phyloP scores from a whole-genome alignment of 805 yeast genomes.

The Hanseniaspora vineae region DNA sequence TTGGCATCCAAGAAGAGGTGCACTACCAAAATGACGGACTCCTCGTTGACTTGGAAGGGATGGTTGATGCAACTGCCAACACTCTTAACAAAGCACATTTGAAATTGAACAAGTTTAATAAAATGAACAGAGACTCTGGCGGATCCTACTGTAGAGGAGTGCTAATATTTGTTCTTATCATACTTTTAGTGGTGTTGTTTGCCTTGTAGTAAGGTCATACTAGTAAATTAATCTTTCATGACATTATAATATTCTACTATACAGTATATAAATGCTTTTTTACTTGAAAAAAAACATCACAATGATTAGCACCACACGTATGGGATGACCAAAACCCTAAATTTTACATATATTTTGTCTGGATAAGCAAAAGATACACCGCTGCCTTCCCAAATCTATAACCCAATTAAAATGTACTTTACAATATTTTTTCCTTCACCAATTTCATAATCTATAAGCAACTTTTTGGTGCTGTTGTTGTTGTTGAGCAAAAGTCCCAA shows the following conservation, averaged over 20 bases:
- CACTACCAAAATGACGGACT: conserved; percentile 33
- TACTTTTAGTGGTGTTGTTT: conserved; percentile 6
- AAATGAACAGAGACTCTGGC: conserved; percentile 12
- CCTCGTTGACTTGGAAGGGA: conserved; percentile 36
- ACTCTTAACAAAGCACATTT: conserved; percentile 29
- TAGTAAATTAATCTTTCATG: too few species aligned
- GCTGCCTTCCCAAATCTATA: too few species aligned
- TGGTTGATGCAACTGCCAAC: conserved; percentile 30
- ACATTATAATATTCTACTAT: too few species aligned
- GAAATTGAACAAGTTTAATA: conserved; percentile 27
- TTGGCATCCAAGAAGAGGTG: conserved; percentile 35
- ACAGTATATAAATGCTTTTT: too few species aligned
- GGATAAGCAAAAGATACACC: too few species aligned
- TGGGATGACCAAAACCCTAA: neutral
- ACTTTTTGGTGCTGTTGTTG: conserved; percentile 8
- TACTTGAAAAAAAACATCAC: too few species aligned
- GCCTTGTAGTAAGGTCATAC: neutral
- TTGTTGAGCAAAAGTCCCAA: conserved; percentile 1
- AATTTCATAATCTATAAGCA: neutral
- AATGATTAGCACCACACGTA: too few species aligned
- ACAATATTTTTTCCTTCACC: neutral
- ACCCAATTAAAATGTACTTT: too few species aligned
- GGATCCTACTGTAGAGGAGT: neutral
- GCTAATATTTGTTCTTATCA: neutral
- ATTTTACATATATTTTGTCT: neutral